Conservation (phyloP, 1,284 basidiomycete species). For the Sanghuangporus weigelae region DNA sequence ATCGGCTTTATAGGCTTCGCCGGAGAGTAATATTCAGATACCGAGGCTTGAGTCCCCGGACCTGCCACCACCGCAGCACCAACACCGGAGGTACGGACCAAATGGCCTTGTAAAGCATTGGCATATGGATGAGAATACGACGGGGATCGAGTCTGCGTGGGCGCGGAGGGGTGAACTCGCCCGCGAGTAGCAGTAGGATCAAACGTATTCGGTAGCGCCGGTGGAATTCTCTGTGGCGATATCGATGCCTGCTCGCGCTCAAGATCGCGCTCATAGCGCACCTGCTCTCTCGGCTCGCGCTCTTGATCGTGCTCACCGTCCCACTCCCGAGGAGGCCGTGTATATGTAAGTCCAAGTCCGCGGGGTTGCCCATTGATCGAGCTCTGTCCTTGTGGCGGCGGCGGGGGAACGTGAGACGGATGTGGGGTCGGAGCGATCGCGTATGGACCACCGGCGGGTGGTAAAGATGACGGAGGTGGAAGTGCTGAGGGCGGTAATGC, state of each 20-base stretch:
- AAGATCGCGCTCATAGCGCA: background rate
- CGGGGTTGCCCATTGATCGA: background rate
- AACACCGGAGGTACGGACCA: background rate
- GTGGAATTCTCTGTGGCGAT: background rate
- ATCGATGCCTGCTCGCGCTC: background rate
- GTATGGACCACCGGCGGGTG: background rate
- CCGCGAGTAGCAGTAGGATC: constrained; percentile 1
- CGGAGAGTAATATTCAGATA: constrained; percentile 2
- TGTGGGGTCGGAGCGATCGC: background rate
- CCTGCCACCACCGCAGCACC: background rate
- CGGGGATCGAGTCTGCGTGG: background rate
- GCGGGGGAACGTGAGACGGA: background rate
- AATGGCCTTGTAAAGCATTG: background rate
- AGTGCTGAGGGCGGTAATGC: background rate
- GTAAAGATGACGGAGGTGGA: background rate
- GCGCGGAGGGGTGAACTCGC: background rate
- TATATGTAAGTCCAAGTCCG: constrained; percentile 1
- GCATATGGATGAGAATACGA: constrained; percentile 12
- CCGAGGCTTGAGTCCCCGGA: background rate
- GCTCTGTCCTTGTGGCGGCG: background rate
- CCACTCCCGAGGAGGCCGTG: background rate
- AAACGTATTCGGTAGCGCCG: constrained; percentile 6
- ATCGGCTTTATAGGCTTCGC: background rate
- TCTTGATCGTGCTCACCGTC: background rate
- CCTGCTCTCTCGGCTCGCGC: background rate